These are phyloP conservation scores for Apiospora phragmitis DNA, from an alignment of 2,329 filamentous ascomycete genomes.

Conservation along the genomic window DNA sequence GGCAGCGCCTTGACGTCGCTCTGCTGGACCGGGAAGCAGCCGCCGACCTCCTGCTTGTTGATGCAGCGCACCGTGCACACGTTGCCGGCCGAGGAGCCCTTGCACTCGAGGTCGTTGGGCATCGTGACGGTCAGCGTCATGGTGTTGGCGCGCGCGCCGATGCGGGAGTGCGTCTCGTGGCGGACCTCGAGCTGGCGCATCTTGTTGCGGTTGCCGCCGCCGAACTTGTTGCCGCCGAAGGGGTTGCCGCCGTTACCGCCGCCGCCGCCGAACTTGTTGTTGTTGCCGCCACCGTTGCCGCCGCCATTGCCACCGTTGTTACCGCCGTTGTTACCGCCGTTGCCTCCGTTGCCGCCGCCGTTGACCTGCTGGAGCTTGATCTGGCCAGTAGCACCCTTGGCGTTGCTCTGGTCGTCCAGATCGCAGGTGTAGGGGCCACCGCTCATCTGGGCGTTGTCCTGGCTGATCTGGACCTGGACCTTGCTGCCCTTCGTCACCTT, in stretches of 20 bases:
- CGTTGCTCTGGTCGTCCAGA: constrained; percentile 4
- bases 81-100: constrained; percentile 37
- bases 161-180: neutral
- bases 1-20: constrained; percentile 31
- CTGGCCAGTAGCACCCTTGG: constrained; percentile 6
- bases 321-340: neutral
- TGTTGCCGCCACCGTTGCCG: neutral
- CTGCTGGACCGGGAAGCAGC: constrained; percentile 43
- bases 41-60: constrained; percentile 36
- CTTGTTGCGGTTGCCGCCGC: neutral
- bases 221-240: neutral
- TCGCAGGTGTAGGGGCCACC: constrained; percentile 34
- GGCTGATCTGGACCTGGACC: constrained; percentile 49
- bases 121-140: constrained; percentile 8
- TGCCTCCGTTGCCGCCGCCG: neutral
- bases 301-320: neutral
- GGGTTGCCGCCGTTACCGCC: neutral
- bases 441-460: constrained; percentile 36
- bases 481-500: constrained; percentile 48
- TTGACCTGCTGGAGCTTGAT: neutral
- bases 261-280: neutral
- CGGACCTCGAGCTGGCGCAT: neutral
- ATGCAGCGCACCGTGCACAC: constrained; percentile 41
- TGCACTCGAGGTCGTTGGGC: constrained; percentile 7
- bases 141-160: neutral